Conservation (phyloP, 768 basidiomycete species). For the Tubosaeta sp. region DNA sequence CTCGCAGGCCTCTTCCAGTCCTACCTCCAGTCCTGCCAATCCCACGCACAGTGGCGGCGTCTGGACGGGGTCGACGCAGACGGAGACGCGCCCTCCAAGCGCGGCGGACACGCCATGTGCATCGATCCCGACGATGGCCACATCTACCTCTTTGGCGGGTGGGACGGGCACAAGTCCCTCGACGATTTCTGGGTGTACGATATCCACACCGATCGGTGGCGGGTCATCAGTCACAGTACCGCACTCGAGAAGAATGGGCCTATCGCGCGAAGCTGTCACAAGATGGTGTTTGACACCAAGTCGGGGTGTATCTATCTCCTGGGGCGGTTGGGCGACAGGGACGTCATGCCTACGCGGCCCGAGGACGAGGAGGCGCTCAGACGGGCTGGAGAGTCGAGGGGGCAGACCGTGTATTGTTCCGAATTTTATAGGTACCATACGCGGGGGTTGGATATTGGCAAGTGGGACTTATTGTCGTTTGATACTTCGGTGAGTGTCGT, state of each 20-base stretch:
- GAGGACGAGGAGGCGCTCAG: constrained; percentile 19
- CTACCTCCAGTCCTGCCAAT: constrained; percentile 51
- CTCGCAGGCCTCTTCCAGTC: constrained; percentile 57
- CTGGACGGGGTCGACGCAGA: constrained; percentile 58
- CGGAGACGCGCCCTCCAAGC: constrained; percentile 57
- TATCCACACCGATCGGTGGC: constrained; percentile 58
- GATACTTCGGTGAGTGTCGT: constrained; percentile 56
- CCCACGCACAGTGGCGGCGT: constrained; percentile 58
- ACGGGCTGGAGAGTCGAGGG: constrained; percentile 18
- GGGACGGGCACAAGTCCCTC: constrained; percentile 66
- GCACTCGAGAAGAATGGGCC: constrained; percentile 60
- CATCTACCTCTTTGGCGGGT: constrained; percentile 78
- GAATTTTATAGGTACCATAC: constrained; percentile 71
- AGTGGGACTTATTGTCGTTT: constrained; percentile 67
- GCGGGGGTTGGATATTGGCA: constrained; percentile 42
- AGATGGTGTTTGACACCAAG: constrained; percentile 74
- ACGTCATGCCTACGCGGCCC: constrained; percentile 32
- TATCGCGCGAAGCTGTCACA: constrained; percentile 70
- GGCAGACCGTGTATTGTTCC: constrained; percentile 41
- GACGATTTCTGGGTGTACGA: constrained; percentile 80
- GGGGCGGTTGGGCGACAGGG: constrained; percentile 61
- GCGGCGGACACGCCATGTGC: constrained; percentile 82
- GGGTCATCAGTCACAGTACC: constrained; percentile 51
- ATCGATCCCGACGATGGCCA: constrained; percentile 58
- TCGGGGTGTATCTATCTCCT: constrained; percentile 68